Conservation (phyloP, 2,329 filamentous ascomycete species). For the Xylaria sp. region DNA sequence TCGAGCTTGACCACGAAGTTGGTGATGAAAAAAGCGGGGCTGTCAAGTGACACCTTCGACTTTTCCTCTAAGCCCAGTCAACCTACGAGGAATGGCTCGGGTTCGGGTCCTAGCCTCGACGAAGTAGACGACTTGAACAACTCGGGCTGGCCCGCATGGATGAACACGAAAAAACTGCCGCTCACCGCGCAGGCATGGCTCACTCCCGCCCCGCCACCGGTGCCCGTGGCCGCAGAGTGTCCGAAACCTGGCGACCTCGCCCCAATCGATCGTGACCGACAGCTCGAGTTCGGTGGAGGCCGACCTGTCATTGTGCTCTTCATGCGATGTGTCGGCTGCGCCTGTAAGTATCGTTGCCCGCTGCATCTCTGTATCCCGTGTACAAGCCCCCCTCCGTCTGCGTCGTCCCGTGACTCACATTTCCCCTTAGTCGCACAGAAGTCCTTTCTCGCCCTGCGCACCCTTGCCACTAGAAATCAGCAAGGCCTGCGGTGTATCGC, state of each 20-base stretch:
- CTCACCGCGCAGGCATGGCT: slow-evolving; percentile 61
- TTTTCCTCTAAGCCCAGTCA: slow-evolving; percentile 42
- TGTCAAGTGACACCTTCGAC: slow-evolving; percentile 57
- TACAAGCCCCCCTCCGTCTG: background rate
- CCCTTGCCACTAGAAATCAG: slow-evolving; percentile 58
- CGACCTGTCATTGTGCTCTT: slow-evolving; percentile 56
- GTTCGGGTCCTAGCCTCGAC: slow-evolving; percentile 38
- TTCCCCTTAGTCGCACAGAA: slow-evolving; percentile 56
- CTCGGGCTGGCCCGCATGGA: slow-evolving; percentile 50
- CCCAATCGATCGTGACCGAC: slow-evolving; percentile 53
- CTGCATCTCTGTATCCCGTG: background rate
- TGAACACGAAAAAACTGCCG: slow-evolving; percentile 55
- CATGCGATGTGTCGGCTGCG: slow-evolving; percentile 60
- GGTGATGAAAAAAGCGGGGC: slow-evolving; percentile 61
- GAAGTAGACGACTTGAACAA: slow-evolving; percentile 37
- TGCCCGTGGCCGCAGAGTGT: slow-evolving; percentile 49
- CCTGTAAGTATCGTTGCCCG: slow-evolving; percentile 49
- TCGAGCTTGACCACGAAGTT: slow-evolving; percentile 62
- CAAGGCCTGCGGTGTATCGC: slow-evolving; percentile 59
- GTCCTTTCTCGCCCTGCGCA: slow-evolving; percentile 61
- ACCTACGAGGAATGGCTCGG: background rate
- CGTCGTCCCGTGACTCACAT: slow-evolving; percentile 10
- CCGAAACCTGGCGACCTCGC: slow-evolving; percentile 56
- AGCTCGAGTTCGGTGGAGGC: slow-evolving; percentile 51
- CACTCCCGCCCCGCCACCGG: slow-evolving; percentile 56